Percentiles rank a stretch among this genome's conserved stretches.
phyloP scores from a whole-genome alignment of 345 rosid genomes.

The Arabidopsis arenosa region DNA sequence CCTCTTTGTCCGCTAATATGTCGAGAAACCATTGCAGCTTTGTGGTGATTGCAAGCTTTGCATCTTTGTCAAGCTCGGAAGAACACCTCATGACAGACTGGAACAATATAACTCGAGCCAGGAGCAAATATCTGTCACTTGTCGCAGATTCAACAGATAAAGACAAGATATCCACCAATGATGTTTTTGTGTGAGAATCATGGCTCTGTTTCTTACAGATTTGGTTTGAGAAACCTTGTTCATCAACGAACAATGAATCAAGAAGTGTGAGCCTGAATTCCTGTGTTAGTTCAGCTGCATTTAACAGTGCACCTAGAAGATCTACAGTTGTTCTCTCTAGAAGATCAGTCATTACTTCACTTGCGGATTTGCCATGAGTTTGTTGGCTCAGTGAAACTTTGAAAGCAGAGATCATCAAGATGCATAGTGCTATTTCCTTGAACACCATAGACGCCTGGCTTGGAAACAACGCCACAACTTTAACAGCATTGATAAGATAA shows the following conservation, averaged over 20 bases:
- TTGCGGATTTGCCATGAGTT: constrained; percentile 52
- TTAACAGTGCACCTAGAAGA: constrained; percentile 66
- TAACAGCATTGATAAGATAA: constrained; percentile 82
- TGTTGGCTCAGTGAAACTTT: constrained; percentile 63
- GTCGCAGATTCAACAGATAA: constrained; percentile 49
- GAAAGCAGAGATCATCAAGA: constrained; percentile 62
- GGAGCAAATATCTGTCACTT: constrained; percentile 46
- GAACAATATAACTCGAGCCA: constrained; percentile 65
- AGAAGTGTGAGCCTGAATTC: constrained; percentile 66
- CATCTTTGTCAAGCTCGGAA: constrained; percentile 55
- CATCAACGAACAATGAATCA: constrained; percentile 61
- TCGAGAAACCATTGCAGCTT: constrained; percentile 79
- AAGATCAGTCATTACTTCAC: constrained; percentile 79
- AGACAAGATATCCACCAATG: constrained; percentile 59
- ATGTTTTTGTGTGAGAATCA: constrained; percentile 35
- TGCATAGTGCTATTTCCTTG: constrained; percentile 62
- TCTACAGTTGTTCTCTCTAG: constrained; percentile 70
- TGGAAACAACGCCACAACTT: constrained; percentile 74
- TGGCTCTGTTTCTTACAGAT: constrained; percentile 39
- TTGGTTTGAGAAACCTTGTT: constrained; percentile 41
- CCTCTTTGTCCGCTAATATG: constrained; percentile 58
- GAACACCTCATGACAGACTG: constrained; percentile 65
- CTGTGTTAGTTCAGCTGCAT: constrained; percentile 57
- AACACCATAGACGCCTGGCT: constrained; percentile 61
- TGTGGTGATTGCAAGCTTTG: constrained; percentile 51